Evolutionary conservation across 2,329 filamentous ascomycete genomes (phyloP), one percentile per base, ranked within the genome.

Genomic region (Graphiopsis chlorocephala): DNA sequence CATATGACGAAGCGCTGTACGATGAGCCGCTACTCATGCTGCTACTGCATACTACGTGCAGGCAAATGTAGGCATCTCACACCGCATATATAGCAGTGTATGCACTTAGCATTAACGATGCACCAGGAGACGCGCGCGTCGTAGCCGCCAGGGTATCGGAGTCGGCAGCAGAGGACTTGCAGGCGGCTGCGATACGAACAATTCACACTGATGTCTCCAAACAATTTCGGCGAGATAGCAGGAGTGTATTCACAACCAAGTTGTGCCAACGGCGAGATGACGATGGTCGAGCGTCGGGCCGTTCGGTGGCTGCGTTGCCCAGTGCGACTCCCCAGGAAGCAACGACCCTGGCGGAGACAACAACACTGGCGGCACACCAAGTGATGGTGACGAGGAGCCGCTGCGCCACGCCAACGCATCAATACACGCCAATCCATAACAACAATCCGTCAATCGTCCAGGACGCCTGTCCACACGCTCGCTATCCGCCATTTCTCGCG

Each of bases 331-430:
- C 29, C 50, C 50, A 29, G 26, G 29, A 53, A 53, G 29, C 50
- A 53, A 53, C 50, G 50, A 53, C 50, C 50, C 50, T 53, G 50
- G 50, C 50, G 50, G 50, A 53, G 29, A n/a, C 50, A 28, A 53
- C 50, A 53, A 53, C 50, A 53, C 29, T 17, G n/a, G n/a, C 50
- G n/a, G 17, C 17, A n/a, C 48, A 29, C n/a, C 45, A n/a, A n/a
- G n/a, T 31, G 8, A 12, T 48, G 45, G 50, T 28, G 50, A 53
- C 50, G 50, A 53, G 50, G 26, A 53, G 50, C 26, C 50, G 50
- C 50, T 53, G 50, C 50, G 29, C 17, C 26, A 28, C 20, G 29
- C 29, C 50, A 53, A 53, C 50, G 29, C 50, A 53, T 23, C 50
- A 31, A 20, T 53, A 29, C 50, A 53, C 50, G 50, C 28, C 50